These are phyloP conservation scores for Boletus tomentosulus DNA, from an alignment of 768 basidiomycete genomes.

Conservation along the genomic window DNA sequence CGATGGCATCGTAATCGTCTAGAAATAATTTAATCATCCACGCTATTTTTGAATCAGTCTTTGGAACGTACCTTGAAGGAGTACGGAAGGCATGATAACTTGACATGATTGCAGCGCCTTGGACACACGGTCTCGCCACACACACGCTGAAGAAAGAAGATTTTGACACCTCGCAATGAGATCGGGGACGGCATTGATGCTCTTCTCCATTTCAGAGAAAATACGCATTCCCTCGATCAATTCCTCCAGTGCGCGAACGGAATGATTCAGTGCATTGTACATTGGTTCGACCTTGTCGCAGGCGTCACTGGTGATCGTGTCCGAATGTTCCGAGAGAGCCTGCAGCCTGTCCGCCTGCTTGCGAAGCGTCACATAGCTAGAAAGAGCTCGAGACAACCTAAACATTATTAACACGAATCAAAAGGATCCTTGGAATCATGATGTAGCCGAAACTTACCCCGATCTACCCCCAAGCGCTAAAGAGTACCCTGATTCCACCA, in stretches of 20 bases:
- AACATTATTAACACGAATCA: not conserved
- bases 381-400: slow-evolving; percentile 20
- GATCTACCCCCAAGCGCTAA: slow-evolving; percentile 60
- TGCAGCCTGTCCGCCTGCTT: slow-evolving; percentile 18
- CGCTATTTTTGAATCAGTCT: not conserved
- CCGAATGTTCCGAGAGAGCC: slow-evolving; percentile 15
- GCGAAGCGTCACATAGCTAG: slow-evolving; percentile 10
- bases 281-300: slow-evolving; percentile 16
- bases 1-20: slow-evolving; percentile 37
- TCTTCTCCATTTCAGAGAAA: slow-evolving; percentile 32
- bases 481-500: slow-evolving; percentile 75
- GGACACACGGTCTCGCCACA: slow-evolving; percentile 28
- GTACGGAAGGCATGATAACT: slow-evolving; percentile 24
- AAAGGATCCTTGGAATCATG: not conserved
- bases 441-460: slow-evolving; percentile 44
- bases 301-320: slow-evolving; percentile 19
- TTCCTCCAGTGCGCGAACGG: slow-evolving; percentile 35
- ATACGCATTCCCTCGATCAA: slow-evolving; percentile 31
- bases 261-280: slow-evolving; percentile 13
- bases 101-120: slow-evolving; percentile 20
- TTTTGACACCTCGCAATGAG: slow-evolving; percentile 28
- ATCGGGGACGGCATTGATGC: slow-evolving; percentile 11
- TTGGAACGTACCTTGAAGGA: slow-evolving; percentile 35
- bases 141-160: slow-evolving; percentile 21
- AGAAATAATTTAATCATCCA: not conserved